A percentile compares a stretch with the other conserved stretches of the same genome.
Evolutionary conservation across 176 grass and related monocot species (phyloP).

Genomic region (Saccharum spontaneum): DNA sequence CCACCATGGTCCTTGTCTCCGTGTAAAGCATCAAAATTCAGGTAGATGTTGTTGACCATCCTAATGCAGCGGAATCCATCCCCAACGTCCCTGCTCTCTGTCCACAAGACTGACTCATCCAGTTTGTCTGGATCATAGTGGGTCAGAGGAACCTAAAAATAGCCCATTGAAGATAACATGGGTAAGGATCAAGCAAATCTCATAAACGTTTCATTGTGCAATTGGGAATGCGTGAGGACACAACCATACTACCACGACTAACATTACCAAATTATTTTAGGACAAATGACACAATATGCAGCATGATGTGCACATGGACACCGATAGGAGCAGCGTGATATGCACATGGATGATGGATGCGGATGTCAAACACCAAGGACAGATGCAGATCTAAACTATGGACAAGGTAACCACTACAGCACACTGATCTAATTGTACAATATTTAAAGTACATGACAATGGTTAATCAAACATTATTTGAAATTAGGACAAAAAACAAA

Average conservation of each 20-base stretch:
- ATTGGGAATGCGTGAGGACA: too few relatives aligned
- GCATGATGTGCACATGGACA: neutral
- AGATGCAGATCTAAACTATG: conserved; percentile 2
- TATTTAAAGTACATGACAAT: neutral
- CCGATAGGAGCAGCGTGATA: neutral
- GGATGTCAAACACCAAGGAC: neutral
- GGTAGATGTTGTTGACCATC: conserved; percentile 85
- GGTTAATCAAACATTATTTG: neutral
- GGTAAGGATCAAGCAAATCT: neutral
- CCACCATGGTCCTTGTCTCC: conserved; percentile 77
- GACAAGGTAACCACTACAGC: neutral
- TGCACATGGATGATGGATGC: neutral
- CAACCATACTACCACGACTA: neutral
- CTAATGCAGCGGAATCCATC: conserved; percentile 72
- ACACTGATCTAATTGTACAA: neutral
- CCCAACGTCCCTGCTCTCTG: conserved; percentile 70
- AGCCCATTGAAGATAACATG: neutral
- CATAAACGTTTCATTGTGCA: neutral
- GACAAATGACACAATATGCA: neutral
- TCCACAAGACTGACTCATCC: conserved; percentile 74
- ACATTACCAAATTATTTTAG: neutral
- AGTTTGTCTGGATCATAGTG: conserved; percentile 50
- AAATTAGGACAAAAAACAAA: neutral
- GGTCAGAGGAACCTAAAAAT: conserved; percentile 49
- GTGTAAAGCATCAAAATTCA: conserved; percentile 73